Base-by-base conservation (phyloP, 1,284 basidiomycete species). In the Trametes pubescens region DNA sequence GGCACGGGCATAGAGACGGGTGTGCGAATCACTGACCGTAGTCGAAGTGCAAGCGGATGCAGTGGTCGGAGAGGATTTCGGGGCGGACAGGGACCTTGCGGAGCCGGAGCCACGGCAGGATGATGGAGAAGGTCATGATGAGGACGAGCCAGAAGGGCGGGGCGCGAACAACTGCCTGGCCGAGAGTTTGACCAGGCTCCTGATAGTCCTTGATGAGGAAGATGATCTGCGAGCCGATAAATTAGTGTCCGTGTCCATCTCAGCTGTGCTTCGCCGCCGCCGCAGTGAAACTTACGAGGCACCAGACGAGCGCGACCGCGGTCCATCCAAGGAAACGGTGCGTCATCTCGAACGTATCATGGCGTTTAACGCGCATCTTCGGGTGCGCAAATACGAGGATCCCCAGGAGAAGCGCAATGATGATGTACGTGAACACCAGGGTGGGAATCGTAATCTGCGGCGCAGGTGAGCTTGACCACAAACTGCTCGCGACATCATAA, bases 311-410 rank as follows among this genome's bases (percentile, higher is more conserved):
- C 29, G 77, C 79, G 2, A 82, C 80, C 24, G 81, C 80, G 21
- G 78, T 79, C 85, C 85, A 88, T 21, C 86, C 86, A 18, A 81
- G 70, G 73, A 85, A 86, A 51, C 85, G 81, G 72, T 87, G 86
- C 9, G 80, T 79, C 47, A 76, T 77, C 69, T 87, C 84, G 65
- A 86, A 86, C 35, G 74, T 78, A 68, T 86, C 79, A 71, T 86
- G 85, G 51, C 76, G 74, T 49, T 78, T 78, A 43, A 71, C 73
- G 49, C 84, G 79, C 65, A 85, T 72, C 11, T 74, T 73, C 0
- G 85, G 85, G 65, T 82, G 78, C 1, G 85, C 84, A 62, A 84
- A 82, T 24, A 78, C 65, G 24, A 84, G 75, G 65, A 86, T 84
- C 14, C 77, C 78, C 7, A 84, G 37, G 9, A 88, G 75, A 13